Percentiles rank a stretch among this genome's conserved stretches.
Conservation (phyloP, 1,284 basidiomycete species). For the Cutaneotrichosporon sp. region DNA sequence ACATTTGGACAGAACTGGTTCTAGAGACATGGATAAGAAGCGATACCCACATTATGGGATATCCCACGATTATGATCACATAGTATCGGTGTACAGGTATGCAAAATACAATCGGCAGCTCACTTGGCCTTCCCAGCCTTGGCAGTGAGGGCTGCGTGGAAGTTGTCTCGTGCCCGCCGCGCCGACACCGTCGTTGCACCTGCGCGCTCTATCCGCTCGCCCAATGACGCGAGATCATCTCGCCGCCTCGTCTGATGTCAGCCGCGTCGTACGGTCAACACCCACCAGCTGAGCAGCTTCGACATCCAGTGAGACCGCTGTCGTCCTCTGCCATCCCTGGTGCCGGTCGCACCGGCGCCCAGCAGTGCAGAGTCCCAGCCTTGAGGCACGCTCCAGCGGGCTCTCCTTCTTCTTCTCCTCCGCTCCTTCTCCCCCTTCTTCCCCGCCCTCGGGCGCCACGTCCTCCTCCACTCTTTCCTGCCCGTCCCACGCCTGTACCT, state of each 20-base stretch:
- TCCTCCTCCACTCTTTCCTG: background rate
- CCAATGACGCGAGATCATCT: conserved; percentile 1
- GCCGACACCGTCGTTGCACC: background rate
- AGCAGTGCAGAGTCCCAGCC: conserved; percentile 17
- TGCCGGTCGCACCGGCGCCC: conserved; percentile 38
- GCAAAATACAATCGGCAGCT: no score
- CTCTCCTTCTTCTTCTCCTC: conserved; percentile 1
- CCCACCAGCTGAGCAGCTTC: conserved; percentile 31
- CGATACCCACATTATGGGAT: background rate
- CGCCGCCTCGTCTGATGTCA: conserved; percentile 5
- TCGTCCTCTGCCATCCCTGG: conserved; percentile 42
- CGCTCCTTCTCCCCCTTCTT: background rate
- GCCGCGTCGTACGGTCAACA: background rate
- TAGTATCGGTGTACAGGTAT: no score
- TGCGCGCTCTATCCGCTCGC: conserved; percentile 3
- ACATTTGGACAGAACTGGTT: no score
- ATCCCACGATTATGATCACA: no score
- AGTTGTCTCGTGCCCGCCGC: background rate
- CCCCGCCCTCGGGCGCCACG: background rate
- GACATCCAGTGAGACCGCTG: conserved; percentile 27
- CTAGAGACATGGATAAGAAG: no score
- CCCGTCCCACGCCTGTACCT: conserved; percentile 20
- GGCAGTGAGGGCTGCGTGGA: background rate
- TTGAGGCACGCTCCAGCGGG: background rate
- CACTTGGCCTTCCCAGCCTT: background rate